Conservation (phyloP, 345 rosid genomes). For the Punica granatum region DNA sequence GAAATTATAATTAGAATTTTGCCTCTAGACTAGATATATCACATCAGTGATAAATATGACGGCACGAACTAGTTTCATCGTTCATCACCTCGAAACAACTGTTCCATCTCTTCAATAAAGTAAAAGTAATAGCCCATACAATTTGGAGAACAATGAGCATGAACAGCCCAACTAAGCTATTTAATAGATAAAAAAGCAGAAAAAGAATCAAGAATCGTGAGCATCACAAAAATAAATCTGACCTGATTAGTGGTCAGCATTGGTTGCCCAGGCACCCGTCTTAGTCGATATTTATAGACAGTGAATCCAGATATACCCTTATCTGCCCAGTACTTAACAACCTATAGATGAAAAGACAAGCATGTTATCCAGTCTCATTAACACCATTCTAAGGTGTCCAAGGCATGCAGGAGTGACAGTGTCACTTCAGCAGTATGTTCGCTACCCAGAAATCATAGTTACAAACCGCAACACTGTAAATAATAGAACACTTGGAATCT, state of each 20-base stretch:
- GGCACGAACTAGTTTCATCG: too few relatives aligned
- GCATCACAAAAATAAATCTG: background rate
- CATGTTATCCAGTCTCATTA: background rate
- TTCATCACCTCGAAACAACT: too few relatives aligned
- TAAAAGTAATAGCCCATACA: too few relatives aligned
- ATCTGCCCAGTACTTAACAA: constrained; percentile 73
- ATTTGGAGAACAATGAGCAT: too few relatives aligned
- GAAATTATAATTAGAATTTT: too few relatives aligned
- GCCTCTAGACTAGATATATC: too few relatives aligned
- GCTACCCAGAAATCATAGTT: background rate
- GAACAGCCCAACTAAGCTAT: background rate
- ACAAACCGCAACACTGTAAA: background rate
- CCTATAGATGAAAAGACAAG: constrained; percentile 31
- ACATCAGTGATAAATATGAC: too few relatives aligned
- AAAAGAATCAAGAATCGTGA: background rate
- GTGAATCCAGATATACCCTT: constrained; percentile 89
- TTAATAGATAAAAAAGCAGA: background rate
- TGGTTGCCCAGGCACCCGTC: constrained; percentile 72
- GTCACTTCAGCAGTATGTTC: too few relatives aligned
- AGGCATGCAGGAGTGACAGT: background rate
- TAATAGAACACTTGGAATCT: background rate
- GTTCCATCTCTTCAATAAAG: too few relatives aligned
- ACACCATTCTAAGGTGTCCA: background rate
- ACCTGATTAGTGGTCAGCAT: constrained; percentile 87
- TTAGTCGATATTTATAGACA: constrained; percentile 64